Base-by-base conservation (phyloP, 345 rosid species). In the Gossypium sturtianum region DNA sequence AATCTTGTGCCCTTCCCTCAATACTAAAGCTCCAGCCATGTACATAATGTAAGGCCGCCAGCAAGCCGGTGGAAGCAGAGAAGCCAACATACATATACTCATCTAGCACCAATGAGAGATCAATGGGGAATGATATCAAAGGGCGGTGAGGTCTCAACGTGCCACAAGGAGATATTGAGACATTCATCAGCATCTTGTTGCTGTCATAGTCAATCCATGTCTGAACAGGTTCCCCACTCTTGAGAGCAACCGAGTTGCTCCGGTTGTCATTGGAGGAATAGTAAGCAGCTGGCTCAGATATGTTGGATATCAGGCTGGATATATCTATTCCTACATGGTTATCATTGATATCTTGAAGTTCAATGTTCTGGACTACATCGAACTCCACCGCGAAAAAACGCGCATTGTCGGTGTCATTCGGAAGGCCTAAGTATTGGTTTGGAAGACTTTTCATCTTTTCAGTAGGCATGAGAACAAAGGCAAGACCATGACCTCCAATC, bases 271-370 rank as follows among this genome's bases (percentile, higher is more conserved):
- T 12, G 15, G 65, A 41, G 3, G 16, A 16, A 52, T 75, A 78
- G 57, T 86, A 82, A 53, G 75, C 79, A 41, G 86, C 82, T 29
- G 83, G 72, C 45, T 59, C 80, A 11, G 83, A 75, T 52, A 43
- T 57, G 56, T 44, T 81, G 4, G 89, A 86, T 8, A 9, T 16
- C 70, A 84, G 7, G 67, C 74, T 74, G 54, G 77, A 52, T 13
- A 86, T 34, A 63, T 84, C 86, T 38, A 82, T 76, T 12, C 87
- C 87, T 7, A 86, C 77, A 70, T 86, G 89, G 54, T 84, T 86
- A 20, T 84, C 87, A 75, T 84, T 73, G 29, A 81, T 77, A 54
- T 86, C 86, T 4, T 53, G 73, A 20, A 84, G 71, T 41, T 83
- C 87, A 27, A 71, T 65, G 23, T 84, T 78, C 34, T 71, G 81